Evolutionary conservation across 345 rosid genomes (phyloP), one percentile per base, ranked within the genome.

Genomic region (Populus tremula): DNA sequence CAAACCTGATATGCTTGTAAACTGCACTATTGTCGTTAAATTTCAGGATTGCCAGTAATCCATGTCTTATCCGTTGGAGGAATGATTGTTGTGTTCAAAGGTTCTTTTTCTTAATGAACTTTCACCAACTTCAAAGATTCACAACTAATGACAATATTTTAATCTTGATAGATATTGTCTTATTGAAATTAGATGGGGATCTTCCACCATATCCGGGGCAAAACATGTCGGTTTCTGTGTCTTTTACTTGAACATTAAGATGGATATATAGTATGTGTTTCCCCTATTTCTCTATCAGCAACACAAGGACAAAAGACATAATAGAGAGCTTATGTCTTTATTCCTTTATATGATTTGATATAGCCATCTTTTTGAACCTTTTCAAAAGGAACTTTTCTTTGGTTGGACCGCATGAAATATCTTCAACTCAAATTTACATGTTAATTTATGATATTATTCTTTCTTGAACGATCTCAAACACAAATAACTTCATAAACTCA

Each of bases 121-220:
- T 76, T 67, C 36, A 54, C 31, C 54, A 38, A 67, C 67, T 18
- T 39, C 67, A 69, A 77, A 16, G 45, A 41, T 43, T 50, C 21
- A 59, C 31, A 12, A 11, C 50, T n/a, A 2, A 12, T 33, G 8
- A 17, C 23, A n/a, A 49, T 69, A 9, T 3, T 54, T 62, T 67
- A 27, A 72, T 63, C 67, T 47, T 74, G 77, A 77, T 80, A 12
- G 25, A 25, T 25, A 8, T 16, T 47, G 83, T 80, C 67, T 50
- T 70, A 65, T 41, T 74, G 74, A 64, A 39, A 53, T 35, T 68
- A 50, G 67, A 76, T 3, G 45, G 47, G 74, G 71, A 68, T 56
- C 83, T 80, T 80, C 83, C 87, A 76, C 78, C 83, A 75, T 67
- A 82, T 76, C 77, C 77, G 79, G 86, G 83, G 82, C 77, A 23